phyloP scores from a whole-genome alignment of 2,329 filamentous ascomycete genomes.

The Colletotrichum sp. region DNA sequence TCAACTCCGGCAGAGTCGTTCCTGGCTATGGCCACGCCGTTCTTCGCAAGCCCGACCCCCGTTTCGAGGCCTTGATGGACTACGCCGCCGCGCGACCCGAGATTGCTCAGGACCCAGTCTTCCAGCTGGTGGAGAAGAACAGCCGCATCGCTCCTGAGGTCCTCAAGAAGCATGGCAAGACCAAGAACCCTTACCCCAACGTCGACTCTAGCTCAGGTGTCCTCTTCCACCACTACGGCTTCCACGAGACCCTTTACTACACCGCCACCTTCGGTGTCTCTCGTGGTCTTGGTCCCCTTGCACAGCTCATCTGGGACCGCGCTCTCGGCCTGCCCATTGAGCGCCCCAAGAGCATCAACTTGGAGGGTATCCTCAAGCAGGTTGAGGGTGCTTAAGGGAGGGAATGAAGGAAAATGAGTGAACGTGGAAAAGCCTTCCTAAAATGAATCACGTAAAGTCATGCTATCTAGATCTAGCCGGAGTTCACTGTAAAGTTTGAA shows the following conservation, averaged over 20 bases:
- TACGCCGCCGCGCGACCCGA: slow-evolving; percentile 86
- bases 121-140: slow-evolving; percentile 93
- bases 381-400: slow-evolving; percentile 49
- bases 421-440: neutral
- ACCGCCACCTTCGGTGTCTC: slow-evolving; percentile 74
- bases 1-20: slow-evolving; percentile 92
- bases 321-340: slow-evolving; percentile 95
- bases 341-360: slow-evolving; percentile 96
- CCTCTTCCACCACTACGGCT: slow-evolving; percentile 97
- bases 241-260: slow-evolving; percentile 97
- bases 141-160: slow-evolving; percentile 90
- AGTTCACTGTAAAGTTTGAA: neutral
- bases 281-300: slow-evolving; percentile 81
- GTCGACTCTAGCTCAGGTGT: slow-evolving; percentile 94
- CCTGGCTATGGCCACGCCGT: slow-evolving; percentile 96
- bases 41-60: slow-evolving; percentile 93
- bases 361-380: slow-evolving; percentile 81
- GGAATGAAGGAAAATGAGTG: neutral
- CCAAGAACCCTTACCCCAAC: slow-evolving; percentile 97
- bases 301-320: slow-evolving; percentile 95
- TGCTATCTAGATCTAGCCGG: slow-evolving; percentile 2
- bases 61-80: slow-evolving; percentile 96
- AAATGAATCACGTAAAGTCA: neutral
- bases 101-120: slow-evolving; percentile 87
- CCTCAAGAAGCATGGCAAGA: slow-evolving; percentile 95